phyloP scores from a whole-genome alignment of 805 yeast species.

The Scheffersomyces spartinae region DNA sequence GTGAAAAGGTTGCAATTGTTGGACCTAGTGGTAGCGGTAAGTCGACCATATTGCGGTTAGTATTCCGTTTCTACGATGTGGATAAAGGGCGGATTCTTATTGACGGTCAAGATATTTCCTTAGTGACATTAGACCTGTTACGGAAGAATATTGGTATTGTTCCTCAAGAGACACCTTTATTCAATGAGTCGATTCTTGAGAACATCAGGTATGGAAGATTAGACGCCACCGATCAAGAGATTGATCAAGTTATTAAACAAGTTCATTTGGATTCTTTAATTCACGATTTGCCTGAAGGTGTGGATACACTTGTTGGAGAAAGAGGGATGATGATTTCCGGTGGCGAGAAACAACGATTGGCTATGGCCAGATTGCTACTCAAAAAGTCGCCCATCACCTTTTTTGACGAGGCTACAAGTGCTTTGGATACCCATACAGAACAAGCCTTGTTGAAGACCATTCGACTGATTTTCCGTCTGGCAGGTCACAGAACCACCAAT shows the following conservation, averaged over 20 bases:
- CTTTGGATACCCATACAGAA: slow-evolving; percentile 94
- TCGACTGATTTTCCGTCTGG: slow-evolving; percentile 42
- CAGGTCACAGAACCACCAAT: slow-evolving; percentile 50
- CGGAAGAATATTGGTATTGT: slow-evolving; percentile 78
- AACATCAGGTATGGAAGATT: slow-evolving; percentile 81
- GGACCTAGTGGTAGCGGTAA: slow-evolving; percentile 97
- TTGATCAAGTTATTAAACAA: slow-evolving; percentile 46
- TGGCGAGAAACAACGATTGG: slow-evolving; percentile 95
- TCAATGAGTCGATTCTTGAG: slow-evolving; percentile 81
- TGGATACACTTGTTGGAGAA: slow-evolving; percentile 85
- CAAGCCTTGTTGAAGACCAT: slow-evolving; percentile 72
- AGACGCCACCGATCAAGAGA: slow-evolving; percentile 62
- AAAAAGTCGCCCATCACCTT: slow-evolving; percentile 84
- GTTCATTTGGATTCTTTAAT: slow-evolving; percentile 62
- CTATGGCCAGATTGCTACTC: slow-evolving; percentile 81
- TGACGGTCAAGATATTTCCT: slow-evolving; percentile 80
- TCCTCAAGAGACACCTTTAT: slow-evolving; percentile 95
- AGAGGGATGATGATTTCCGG: slow-evolving; percentile 99
- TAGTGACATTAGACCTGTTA: slow-evolving; percentile 63
- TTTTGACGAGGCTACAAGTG: slow-evolving; percentile 95
- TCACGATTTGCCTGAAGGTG: slow-evolving; percentile 69
- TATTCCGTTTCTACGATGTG: slow-evolving; percentile 86
- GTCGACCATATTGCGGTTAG: slow-evolving; percentile 73
- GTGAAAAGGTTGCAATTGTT: slow-evolving; percentile 83
- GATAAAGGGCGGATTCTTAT: slow-evolving; percentile 63